phyloP scores from a whole-genome alignment of 257 asterid genomes.

The Misopates orontium region DNA sequence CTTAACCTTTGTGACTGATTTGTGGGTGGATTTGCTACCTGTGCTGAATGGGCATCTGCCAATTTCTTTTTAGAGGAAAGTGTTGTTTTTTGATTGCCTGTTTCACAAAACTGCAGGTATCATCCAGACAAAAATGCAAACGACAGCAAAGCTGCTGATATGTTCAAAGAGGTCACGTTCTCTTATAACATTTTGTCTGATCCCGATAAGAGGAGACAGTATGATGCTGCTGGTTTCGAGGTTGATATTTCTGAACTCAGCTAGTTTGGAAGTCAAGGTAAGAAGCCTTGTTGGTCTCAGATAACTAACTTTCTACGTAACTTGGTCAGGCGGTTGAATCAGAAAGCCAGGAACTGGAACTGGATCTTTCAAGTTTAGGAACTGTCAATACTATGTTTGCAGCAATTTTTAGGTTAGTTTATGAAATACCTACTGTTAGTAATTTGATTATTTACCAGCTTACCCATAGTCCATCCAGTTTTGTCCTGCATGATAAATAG shows the following conservation, averaged over 20 bases:
- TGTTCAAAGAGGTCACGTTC: constrained; percentile 92
- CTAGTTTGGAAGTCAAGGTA: constrained; percentile 10
- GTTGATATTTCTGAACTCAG: constrained; percentile 36
- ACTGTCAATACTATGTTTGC: constrained; percentile 96
- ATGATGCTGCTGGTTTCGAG: constrained; percentile 90
- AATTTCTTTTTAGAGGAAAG: constrained; percentile 6
- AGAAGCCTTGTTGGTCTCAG: background rate
- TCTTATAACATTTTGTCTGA: constrained; percentile 90
- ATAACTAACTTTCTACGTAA: constrained; percentile 9
- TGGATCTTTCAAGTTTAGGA: constrained; percentile 97
- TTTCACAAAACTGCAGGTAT: constrained; percentile 52
- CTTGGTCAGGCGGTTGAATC: constrained; percentile 85
- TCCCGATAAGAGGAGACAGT: constrained; percentile 89
- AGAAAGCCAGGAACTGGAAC: constrained; percentile 89
- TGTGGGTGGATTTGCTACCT: background rate
- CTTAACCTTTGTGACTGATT: background rate
- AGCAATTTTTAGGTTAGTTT: constrained; percentile 85
- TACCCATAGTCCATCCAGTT: constrained; percentile 14
- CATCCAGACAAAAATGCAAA: constrained; percentile 99
- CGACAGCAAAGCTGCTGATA: constrained; percentile 79
- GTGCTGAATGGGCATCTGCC: constrained; percentile 3
- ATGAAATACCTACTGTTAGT: constrained; percentile 18
- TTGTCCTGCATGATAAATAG: constrained; percentile 20
- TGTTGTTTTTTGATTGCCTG: constrained; percentile 25
- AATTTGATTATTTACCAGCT: background rate